These are phyloP conservation scores for Rutstroemia sp. DNA, from an alignment of 2,329 filamentous ascomycete species.

Conservation along the genomic window DNA sequence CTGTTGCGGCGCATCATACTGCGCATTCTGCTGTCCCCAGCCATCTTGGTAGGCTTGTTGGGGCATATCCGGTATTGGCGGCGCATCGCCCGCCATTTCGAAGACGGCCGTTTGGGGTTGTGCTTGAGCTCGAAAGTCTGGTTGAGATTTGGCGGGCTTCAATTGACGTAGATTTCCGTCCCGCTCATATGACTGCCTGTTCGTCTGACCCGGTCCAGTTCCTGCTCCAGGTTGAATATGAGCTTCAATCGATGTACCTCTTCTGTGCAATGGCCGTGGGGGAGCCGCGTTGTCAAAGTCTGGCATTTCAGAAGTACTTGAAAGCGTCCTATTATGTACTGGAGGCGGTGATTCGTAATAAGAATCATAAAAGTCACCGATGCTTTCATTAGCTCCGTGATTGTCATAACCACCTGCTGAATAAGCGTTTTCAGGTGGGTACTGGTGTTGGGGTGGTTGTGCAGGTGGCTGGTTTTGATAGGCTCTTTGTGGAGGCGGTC, in stretches of 20 bases:
- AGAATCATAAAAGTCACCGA: constrained; percentile 48
- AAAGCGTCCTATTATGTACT: constrained; percentile 14
- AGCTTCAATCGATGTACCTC: constrained; percentile 25
- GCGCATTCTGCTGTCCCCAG: constrained; percentile 21
- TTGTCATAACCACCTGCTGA: constrained; percentile 18
- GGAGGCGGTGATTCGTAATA: constrained; percentile 38
- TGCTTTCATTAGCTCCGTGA: constrained; percentile 27
- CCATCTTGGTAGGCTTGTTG: constrained; percentile 17
- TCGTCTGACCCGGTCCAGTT: neutral
- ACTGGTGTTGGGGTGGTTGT: constrained; percentile 19
- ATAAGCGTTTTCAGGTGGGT: constrained; percentile 11
- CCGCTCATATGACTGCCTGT: constrained; percentile 27
- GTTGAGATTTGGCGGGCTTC: constrained; percentile 58
- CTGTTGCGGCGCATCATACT: constrained; percentile 15
- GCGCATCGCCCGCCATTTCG: constrained; percentile 61
- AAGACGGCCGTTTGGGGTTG: constrained; percentile 62
- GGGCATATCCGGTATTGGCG: constrained; percentile 41
- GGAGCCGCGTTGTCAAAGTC: constrained; percentile 23
- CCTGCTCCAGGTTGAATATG: constrained; percentile 20
- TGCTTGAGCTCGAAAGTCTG: constrained; percentile 44
- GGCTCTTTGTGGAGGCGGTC: constrained; percentile 45
- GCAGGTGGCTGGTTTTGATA: constrained; percentile 38
- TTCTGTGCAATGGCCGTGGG: constrained; percentile 12
- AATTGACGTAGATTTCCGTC: constrained; percentile 35
- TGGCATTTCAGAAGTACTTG: constrained; percentile 26